Evolutionary conservation across 768 basidiomycete species (phyloP), one percentile per base, ranked within the genome.

Genomic region (Tylopilus balloui): DNA sequence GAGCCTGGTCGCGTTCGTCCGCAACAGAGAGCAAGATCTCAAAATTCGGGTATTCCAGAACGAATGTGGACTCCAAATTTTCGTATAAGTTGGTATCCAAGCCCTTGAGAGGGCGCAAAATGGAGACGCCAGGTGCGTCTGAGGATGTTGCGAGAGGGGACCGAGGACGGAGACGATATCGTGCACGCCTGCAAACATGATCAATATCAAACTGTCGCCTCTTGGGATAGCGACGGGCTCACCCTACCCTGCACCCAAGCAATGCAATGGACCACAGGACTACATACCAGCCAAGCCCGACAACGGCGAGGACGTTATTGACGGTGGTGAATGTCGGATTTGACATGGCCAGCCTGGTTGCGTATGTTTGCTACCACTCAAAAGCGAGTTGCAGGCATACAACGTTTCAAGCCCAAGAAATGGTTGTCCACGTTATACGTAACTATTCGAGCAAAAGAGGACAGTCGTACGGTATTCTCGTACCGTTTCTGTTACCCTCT

Each of bases 21-120:
- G 92, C 91, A 6, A 98, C 85, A 23, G 89, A 91, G 51, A 97
- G 83, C 35, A 98, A 72, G 48, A 99, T 81, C 68, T 99, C 94
- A 59, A 81, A 95, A 54, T 87, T 87, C 1, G 88, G 83, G 65
- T 98, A 98, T 55, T 94, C 87, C 61, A 96, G 92, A 27, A 72
- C 75, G 69, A 98, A 95, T 0, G 90, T 89, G 4, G 92, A 91
- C 68, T 96, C 92, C 42, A 99, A 72, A 66, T 97, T 97, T 72
- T 96, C 93, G 68, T 88, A 97, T 17, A 99, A 78, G 66, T 98
- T 98, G 50, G 86, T 80, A 68, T 99, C 96, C 20, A 99, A 74
- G 13, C 96, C 96, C 66, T 94, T 94, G 43, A 99, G 75, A 7
- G 96, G 96, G 39, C 96, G 83, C 42, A 98, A 76, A 57, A 98